phyloP scores from a whole-genome alignment of 2,329 filamentous ascomycete species.

The Neurospora sp. region DNA sequence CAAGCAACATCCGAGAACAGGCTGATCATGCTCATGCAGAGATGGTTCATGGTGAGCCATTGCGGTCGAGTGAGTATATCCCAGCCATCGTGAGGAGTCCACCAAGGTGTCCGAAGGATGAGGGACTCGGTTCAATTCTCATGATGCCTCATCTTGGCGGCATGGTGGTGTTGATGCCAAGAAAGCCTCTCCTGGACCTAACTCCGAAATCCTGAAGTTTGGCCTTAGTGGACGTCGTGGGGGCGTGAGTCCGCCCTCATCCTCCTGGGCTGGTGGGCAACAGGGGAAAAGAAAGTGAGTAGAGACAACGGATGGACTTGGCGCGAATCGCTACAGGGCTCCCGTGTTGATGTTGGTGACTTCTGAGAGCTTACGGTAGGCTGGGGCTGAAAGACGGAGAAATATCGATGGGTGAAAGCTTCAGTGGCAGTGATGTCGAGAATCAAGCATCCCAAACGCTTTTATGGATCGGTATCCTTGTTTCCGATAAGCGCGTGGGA shows the following conservation, averaged over 20 bases:
- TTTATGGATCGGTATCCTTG: neutral
- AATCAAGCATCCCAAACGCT: neutral
- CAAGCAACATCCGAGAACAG: neutral
- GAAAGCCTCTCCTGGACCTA: neutral
- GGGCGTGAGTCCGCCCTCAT: neutral
- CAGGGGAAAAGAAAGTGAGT: neutral
- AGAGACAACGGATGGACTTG: neutral
- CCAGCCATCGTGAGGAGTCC: neutral
- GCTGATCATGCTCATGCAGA: neutral
- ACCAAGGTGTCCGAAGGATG: neutral
- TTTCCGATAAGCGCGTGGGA: neutral
- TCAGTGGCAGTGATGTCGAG: neutral
- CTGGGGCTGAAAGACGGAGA: neutral
- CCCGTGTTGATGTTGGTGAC: neutral
- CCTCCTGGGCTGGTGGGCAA: neutral
- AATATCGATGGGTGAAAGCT: neutral
- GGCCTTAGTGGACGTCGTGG: neutral
- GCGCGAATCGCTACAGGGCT: neutral
- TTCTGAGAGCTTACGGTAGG: neutral
- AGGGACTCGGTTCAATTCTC: neutral
- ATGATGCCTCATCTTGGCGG: neutral
- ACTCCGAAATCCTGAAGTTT: neutral
- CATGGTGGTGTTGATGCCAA: neutral
- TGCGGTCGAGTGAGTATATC: neutral
- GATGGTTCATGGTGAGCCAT: neutral